Conservation (phyloP, 768 basidiomycete species). For the Mycena pura region DNA sequence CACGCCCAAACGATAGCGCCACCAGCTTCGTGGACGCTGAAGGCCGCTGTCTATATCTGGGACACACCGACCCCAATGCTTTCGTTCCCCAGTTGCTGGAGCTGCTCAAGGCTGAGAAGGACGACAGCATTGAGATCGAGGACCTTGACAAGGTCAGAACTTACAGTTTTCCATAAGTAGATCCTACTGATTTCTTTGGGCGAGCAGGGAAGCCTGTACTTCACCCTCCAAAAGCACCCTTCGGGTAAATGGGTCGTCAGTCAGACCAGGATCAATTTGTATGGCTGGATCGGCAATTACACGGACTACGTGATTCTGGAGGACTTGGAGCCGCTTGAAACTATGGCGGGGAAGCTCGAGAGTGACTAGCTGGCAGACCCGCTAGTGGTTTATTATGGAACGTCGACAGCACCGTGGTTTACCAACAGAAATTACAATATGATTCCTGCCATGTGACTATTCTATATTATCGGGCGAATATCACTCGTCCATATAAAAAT, state of each 20-base stretch:
- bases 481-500: neutral
- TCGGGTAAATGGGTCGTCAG: constrained; percentile 14
- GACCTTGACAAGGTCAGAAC: constrained; percentile 7
- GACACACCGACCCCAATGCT: neutral
- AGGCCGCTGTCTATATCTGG: neutral
- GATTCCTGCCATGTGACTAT: constrained; percentile 3
- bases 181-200: constrained; percentile 8
- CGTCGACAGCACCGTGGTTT: neutral
- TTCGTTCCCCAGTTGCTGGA: constrained; percentile 4
- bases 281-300: constrained; percentile 4
- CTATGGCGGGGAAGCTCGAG: constrained; percentile 3
- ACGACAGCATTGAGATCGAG: constrained; percentile 9
- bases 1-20: neutral
- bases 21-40: constrained; percentile 8
- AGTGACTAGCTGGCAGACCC: neutral
- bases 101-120: constrained; percentile 7
- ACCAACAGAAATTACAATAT: neutral
- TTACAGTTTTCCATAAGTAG: neutral
- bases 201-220: constrained; percentile 9
- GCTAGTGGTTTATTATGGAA: neutral
- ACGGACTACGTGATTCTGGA: constrained; percentile 13
- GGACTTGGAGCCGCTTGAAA: constrained; percentile 2
- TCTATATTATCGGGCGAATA: constrained; percentile 6
- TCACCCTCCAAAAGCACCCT: constrained; percentile 13
- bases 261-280: constrained; percentile 9